These are phyloP conservation scores for Exidia glandulosa DNA, from an alignment of 768 basidiomycete species.

Conservation along the genomic window DNA sequence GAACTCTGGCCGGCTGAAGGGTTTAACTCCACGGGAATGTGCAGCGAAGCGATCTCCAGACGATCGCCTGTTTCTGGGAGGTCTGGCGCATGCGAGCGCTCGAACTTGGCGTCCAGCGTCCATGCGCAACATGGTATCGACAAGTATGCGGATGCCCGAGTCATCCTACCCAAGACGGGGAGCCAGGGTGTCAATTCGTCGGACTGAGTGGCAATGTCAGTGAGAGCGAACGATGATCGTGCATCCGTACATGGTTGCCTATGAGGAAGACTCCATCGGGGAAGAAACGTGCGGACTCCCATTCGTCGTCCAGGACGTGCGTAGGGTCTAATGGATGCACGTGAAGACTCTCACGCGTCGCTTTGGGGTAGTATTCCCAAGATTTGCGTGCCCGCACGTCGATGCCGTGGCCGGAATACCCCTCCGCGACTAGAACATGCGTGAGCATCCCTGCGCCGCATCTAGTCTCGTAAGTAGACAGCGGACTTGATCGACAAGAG, in stretches of 20 bases:
- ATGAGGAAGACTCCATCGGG: conserved; percentile 60
- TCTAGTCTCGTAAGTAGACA: conserved; percentile 25
- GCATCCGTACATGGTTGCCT: conserved; percentile 54
- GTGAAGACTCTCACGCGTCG: conserved; percentile 49
- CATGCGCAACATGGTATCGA: conserved; percentile 90
- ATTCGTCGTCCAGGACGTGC: conserved; percentile 9
- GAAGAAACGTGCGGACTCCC: conserved; percentile 19
- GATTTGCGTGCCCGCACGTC: conserved; percentile 79
- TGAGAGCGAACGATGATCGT: not conserved
- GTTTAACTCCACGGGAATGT: conserved; percentile 12
- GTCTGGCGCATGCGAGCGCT: conserved; percentile 31
- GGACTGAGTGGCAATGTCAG: conserved; percentile 23
- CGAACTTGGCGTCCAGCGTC: conserved; percentile 58
- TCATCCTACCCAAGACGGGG: conserved; percentile 63
- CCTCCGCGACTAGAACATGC: conserved; percentile 75
- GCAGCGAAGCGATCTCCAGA: conserved; percentile 1
- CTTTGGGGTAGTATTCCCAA: conserved; percentile 65
- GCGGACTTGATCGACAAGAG: conserved; percentile 1
- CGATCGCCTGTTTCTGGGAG: conserved; percentile 17
- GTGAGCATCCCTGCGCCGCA: conserved; percentile 91
- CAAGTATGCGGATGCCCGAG: conserved; percentile 53
- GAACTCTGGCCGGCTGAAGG: conserved; percentile 40
- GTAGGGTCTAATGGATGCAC: conserved; percentile 65
- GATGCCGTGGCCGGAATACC: conserved; percentile 74
- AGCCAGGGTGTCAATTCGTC: conserved; percentile 96